A percentile compares a stretch with the other conserved stretches of the same genome.
These are phyloP conservation scores for Saccharum spontaneum DNA, from an alignment of 176 grass and related monocot genomes.

Conservation along the genomic window DNA sequence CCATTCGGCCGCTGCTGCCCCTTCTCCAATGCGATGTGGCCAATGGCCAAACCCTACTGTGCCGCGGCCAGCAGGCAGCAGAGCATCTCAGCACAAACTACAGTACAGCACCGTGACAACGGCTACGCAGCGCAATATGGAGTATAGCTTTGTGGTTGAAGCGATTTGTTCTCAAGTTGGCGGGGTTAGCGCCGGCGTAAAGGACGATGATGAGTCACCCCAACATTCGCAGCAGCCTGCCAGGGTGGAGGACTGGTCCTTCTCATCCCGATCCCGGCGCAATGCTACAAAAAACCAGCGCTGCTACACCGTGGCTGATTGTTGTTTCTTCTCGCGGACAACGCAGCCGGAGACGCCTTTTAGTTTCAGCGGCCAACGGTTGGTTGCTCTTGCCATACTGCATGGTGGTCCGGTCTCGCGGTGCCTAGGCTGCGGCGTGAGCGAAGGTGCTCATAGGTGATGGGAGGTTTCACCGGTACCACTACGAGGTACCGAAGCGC, in stretches of 20 bases:
- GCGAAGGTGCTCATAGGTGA: no score
- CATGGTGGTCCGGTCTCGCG: no score
- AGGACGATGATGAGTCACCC: constrained; percentile 31
- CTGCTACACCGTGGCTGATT: constrained; percentile 20
- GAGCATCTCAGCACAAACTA: not conserved
- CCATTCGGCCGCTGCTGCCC: not conserved
- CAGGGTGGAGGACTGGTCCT: constrained; percentile 24
- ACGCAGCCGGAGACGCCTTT: not conserved
- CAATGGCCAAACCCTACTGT: not conserved
- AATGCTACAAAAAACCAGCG: constrained; percentile 24
- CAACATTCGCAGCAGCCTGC: not conserved
- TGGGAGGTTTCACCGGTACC: not conserved
- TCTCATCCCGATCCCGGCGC: not conserved
- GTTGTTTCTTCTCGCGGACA: not conserved
- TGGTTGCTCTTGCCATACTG: not conserved
- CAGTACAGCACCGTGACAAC: not conserved
- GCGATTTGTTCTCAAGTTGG: not conserved
- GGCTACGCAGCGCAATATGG: not conserved
- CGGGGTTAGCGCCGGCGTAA: not conserved
- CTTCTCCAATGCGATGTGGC: not conserved
- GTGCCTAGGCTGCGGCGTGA: no score
- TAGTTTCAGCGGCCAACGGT: not conserved
- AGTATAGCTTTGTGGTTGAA: not conserved
- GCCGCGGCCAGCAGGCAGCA: not conserved
- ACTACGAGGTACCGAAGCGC: no score